A percentile compares a stretch with the other conserved stretches of the same genome.
These are phyloP conservation scores for Geotrichum macrosporum DNA, from an alignment of 1,139 yeast genomes.

Conservation along the genomic window DNA sequence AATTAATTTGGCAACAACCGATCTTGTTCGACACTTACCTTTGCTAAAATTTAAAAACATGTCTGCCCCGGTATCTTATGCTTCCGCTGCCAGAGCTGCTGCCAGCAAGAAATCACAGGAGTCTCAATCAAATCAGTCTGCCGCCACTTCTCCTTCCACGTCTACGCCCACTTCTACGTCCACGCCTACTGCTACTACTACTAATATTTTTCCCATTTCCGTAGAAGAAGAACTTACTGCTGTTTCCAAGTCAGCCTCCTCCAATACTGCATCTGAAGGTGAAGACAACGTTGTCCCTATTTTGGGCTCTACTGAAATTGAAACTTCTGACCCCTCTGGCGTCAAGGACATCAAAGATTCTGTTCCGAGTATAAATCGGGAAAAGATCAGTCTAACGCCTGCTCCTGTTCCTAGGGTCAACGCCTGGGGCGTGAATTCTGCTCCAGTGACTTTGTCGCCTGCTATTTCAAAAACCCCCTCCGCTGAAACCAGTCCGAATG, in stretches of 20 bases:
- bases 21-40: too few species aligned
- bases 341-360: too few species aligned
- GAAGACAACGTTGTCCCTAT: not conserved
- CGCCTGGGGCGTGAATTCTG: slow-evolving; percentile 37
- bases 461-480: slow-evolving; percentile 24
- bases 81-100: slow-evolving; percentile 32
- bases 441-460: slow-evolving; percentile 18
- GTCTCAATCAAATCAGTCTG: slow-evolving; percentile 11
- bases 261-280: slow-evolving; percentile 10
- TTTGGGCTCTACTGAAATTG: slow-evolving; percentile 1
- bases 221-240: slow-evolving; percentile 19
- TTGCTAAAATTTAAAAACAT: slow-evolving; percentile 18
- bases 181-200: too few species aligned
- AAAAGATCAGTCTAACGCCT: slow-evolving; percentile 37
- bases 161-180: too few species aligned
- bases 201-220: not conserved
- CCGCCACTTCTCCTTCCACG: slow-evolving; percentile 14
- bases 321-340: slow-evolving; percentile 27
- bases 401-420: slow-evolving; percentile 44
- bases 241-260: slow-evolving; percentile 25
- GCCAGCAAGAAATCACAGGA: slow-evolving; percentile 17
- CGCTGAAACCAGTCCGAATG: slow-evolving; percentile 1
- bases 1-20: too few species aligned
- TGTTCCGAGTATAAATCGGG: slow-evolving; percentile 23
- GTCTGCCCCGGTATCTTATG: slow-evolving; percentile 35